Conservation (phyloP, 1,284 basidiomycete genomes). For the Wolfiporia cocos region DNA sequence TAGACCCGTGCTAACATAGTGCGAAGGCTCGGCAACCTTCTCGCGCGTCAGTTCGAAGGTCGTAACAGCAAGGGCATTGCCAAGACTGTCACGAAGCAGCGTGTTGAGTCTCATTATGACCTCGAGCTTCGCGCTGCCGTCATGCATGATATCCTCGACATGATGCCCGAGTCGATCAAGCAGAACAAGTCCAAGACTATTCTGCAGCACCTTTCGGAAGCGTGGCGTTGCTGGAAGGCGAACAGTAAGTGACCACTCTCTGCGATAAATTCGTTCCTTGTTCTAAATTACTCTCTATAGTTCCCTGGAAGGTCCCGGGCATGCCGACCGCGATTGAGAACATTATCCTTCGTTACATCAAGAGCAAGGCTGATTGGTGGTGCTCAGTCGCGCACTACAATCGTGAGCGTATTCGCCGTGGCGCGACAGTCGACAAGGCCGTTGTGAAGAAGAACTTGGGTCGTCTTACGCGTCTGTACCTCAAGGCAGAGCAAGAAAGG, state of each 20-base stretch:
- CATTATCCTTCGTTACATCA: slow-evolving; percentile 98
- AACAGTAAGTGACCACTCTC: slow-evolving; percentile 59
- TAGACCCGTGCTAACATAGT: neutral
- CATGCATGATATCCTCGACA: slow-evolving; percentile 98
- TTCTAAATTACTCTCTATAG: slow-evolving; percentile 20
- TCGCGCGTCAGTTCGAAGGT: slow-evolving; percentile 97
- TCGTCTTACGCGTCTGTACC: slow-evolving; percentile 85
- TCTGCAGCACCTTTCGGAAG: slow-evolving; percentile 94
- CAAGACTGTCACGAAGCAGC: slow-evolving; percentile 98
- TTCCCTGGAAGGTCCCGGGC: slow-evolving; percentile 95
- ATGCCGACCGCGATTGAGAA: slow-evolving; percentile 99
- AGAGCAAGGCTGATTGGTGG: slow-evolving; percentile 99
- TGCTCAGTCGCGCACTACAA: slow-evolving; percentile 94
- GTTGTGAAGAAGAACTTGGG: slow-evolving; percentile 96
- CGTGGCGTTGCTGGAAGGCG: slow-evolving; percentile 99
- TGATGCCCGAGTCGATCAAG: slow-evolving; percentile 99
- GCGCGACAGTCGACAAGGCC: slow-evolving; percentile 99
- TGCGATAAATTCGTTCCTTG: slow-evolving; percentile 2
- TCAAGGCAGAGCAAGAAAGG: slow-evolving; percentile 97
- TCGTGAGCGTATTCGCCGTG: slow-evolving; percentile 90
- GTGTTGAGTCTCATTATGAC: slow-evolving; percentile 98
- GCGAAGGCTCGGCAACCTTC: slow-evolving; percentile 87
- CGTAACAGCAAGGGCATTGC: slow-evolving; percentile 95
- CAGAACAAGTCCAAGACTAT: slow-evolving; percentile 99
- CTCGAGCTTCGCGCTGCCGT: slow-evolving; percentile 96